These are phyloP conservation scores for Scytalidium lignicola DNA, from an alignment of 2,329 filamentous ascomycete species.

Conservation along the genomic window DNA sequence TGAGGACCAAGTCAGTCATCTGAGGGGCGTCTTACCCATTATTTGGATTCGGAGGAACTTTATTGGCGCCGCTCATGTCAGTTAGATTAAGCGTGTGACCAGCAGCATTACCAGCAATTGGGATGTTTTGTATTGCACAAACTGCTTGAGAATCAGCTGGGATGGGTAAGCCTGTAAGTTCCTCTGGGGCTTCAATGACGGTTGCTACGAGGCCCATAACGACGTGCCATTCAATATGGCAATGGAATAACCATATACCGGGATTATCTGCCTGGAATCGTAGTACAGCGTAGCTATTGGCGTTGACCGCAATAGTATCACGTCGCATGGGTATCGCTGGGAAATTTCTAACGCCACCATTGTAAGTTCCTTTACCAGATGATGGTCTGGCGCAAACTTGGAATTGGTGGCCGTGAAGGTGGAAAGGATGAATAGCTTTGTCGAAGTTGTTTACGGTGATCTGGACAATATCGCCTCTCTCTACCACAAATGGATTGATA, in stretches of 20 bases:
- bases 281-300: constrained; percentile 63
- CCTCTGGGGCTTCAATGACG: neutral
- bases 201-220: constrained; percentile 32
- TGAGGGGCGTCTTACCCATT: too few relatives aligned
- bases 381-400: constrained; percentile 26
- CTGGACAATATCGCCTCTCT: constrained; percentile 56
- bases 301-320: constrained; percentile 51
- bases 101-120: constrained; percentile 51
- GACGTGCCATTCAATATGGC: constrained; percentile 56
- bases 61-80: constrained; percentile 44
- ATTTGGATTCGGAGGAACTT: neutral
- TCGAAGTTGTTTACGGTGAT: constrained; percentile 46
- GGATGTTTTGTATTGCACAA: constrained; percentile 32
- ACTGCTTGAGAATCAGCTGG: constrained; percentile 3
- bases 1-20: neutral
- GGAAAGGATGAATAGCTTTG: constrained; percentile 24
- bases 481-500: constrained; percentile 60
- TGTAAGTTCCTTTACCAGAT: too few relatives aligned
- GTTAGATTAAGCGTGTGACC: constrained; percentile 48
- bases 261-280: constrained; percentile 65
- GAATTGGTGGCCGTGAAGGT: constrained; percentile 9
- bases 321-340: constrained; percentile 49
- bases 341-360: too few relatives aligned
- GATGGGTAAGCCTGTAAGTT: constrained; percentile 1
- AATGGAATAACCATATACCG: constrained; percentile 67